Conservation (phyloP, 805 yeast genomes). For the Candida koratica region DNA sequence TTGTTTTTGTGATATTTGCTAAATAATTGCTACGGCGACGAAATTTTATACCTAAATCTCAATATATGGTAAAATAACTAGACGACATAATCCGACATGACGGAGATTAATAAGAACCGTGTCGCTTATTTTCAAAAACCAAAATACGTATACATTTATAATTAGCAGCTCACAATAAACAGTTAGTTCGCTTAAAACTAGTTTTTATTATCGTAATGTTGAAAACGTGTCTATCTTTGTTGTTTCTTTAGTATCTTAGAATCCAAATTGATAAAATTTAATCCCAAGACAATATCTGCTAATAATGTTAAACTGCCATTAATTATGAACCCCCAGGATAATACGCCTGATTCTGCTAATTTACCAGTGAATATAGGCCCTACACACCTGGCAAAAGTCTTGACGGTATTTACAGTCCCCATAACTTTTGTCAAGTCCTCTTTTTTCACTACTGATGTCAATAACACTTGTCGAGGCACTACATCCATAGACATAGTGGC, state of each 20-base stretch:
- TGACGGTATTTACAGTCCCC: constrained; percentile 83
- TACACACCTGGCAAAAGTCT: constrained; percentile 76
- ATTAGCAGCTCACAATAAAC: too few species aligned
- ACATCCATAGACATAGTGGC: constrained; percentile 81
- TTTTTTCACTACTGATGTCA: constrained; percentile 62
- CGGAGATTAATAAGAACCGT: too few species aligned
- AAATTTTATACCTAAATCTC: too few species aligned
- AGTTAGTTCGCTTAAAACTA: too few species aligned
- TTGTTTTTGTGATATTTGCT: too few species aligned
- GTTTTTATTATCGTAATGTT: too few species aligned
- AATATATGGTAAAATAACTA: too few species aligned
- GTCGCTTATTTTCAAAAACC: too few species aligned
- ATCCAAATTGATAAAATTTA: constrained; percentile 41
- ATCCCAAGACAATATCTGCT: constrained; percentile 45
- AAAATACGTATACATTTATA: too few species aligned
- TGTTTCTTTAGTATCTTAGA: constrained; percentile 22
- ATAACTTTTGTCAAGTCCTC: constrained; percentile 68
- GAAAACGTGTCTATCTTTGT: constrained; percentile 2
- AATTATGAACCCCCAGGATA: constrained; percentile 52
- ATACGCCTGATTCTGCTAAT: constrained; percentile 49
- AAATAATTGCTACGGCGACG: too few species aligned
- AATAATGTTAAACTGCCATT: constrained; percentile 48
- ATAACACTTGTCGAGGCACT: constrained; percentile 79
- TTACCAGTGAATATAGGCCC: constrained; percentile 81
- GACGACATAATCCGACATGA: too few species aligned